Base-by-base conservation (phyloP, 345 rosid genomes). In the Carallia brachiata region DNA sequence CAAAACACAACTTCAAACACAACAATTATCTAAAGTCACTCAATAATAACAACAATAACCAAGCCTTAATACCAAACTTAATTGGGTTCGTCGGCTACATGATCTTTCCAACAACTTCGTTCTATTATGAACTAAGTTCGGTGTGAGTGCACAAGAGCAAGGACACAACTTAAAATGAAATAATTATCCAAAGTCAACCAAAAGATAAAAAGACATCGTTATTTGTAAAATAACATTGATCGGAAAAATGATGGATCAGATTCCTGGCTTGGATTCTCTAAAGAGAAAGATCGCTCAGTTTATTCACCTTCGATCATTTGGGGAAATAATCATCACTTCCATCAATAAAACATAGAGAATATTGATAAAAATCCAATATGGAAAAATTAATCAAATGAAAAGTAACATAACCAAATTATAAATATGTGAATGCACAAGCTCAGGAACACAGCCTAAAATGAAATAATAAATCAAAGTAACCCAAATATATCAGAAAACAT, bases 281-380 rank as follows among this genome's bases (percentile, higher is more conserved):
- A 30, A 53, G 54, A 70, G 72, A 69, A n/a, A 48, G 47, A 60
- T 59, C 7, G n/a, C 67, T 32, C 52, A 70, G 48, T 61, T 50
- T 61, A 62, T 53, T 63, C 62, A 54, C 53, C 18, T 16, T 52
- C 36, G 60, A 70, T 36, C 61, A 70, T 61, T 50, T 61, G 61
- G 67, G 53, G 67, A 70, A 59, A 61, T 32, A 50, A 70, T 34
- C 66, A 70, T 52, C 59, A 52, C 27, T 15, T 61, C 61, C 67
- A 62, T 70, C 32, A 2, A 13, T 44, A 44, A 44, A 2, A 44
- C 48, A 44, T 15, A 0, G 5, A 44, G 16, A 3, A 23, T 23
- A 23, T 23, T 23, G 23, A 23, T 23, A 23, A 23, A 23, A 23
- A 23, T 23, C 23, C 23, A 23, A 23, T 23, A 23, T 23, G 23